These are phyloP conservation scores for Vanrija humicola DNA, from an alignment of 1,284 basidiomycete genomes.

Conservation along the genomic window DNA sequence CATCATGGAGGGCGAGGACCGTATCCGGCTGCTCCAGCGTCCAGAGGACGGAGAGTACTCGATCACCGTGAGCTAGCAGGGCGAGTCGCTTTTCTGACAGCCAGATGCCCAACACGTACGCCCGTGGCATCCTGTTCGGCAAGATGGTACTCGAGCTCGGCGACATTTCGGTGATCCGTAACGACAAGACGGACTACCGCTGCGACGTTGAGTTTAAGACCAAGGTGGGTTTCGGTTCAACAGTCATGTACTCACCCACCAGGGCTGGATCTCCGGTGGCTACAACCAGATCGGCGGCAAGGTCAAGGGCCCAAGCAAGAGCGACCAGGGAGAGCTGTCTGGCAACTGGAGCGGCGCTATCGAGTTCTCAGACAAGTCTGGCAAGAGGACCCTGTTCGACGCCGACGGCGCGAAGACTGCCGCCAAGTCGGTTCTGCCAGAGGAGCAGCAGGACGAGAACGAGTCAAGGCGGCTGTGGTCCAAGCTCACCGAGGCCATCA, in stretches of 20 bases:
- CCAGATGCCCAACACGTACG: constrained; percentile 91
- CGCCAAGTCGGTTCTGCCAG: constrained; percentile 77
- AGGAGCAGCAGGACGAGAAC: constrained; percentile 81
- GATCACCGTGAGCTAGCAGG: constrained; percentile 26
- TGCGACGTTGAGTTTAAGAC: constrained; percentile 97
- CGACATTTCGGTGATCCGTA: constrained; percentile 80
- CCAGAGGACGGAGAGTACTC: constrained; percentile 70
- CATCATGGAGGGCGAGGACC: constrained; percentile 93
- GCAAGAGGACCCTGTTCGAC: constrained; percentile 78
- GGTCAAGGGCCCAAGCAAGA: constrained; percentile 58
- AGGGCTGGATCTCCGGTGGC: constrained; percentile 95
- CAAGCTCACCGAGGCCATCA: constrained; percentile 81
- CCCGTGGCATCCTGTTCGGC: constrained; percentile 92
- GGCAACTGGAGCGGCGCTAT: constrained; percentile 91
- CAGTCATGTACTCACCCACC: neutral
- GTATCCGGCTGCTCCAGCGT: constrained; percentile 71
- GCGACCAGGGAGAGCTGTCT: constrained; percentile 78
- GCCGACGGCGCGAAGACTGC: constrained; percentile 68
- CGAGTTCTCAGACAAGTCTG: constrained; percentile 74
- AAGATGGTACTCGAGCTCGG: constrained; percentile 98
- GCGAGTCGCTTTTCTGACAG: constrained; percentile 17
- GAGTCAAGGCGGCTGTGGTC: constrained; percentile 86
- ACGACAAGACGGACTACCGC: constrained; percentile 67
- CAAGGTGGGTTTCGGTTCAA: constrained; percentile 57
- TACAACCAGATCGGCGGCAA: constrained; percentile 88